These are phyloP conservation scores for Thamnidium elegans DNA, from an alignment of 192 early-diverging fungal genomes.

Conservation along the genomic window DNA sequence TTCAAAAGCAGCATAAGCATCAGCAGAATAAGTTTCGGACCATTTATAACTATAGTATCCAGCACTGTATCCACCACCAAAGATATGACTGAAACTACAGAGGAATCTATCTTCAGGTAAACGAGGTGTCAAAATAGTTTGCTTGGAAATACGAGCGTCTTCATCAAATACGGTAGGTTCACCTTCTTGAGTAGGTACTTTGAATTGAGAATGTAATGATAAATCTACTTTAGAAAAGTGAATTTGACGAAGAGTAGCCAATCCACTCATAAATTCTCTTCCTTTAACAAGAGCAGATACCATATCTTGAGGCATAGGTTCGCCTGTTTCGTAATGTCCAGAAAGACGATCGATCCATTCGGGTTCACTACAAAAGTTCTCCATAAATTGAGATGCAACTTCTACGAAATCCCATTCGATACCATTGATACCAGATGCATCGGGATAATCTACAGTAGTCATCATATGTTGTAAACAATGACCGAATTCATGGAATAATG, in stretches of 20 bases:
- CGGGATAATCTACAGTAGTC: slow-evolving; percentile 55
- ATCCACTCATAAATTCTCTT: slow-evolving; percentile 45
- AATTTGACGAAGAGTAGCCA: slow-evolving; percentile 53
- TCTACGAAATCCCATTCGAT: slow-evolving; percentile 63
- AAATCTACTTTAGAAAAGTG: slow-evolving; percentile 54
- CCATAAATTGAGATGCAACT: slow-evolving; percentile 66
- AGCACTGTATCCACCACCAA: slow-evolving; percentile 55
- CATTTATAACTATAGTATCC: slow-evolving; percentile 68
- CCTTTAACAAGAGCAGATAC: slow-evolving; percentile 45
- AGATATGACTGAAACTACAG: slow-evolving; percentile 60
- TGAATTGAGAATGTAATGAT: slow-evolving; percentile 44
- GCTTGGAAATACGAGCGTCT: slow-evolving; percentile 44
- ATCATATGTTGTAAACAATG: slow-evolving; percentile 61
- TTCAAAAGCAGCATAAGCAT: slow-evolving; percentile 59
- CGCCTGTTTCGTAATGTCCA: slow-evolving; percentile 49
- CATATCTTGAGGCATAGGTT: slow-evolving; percentile 57
- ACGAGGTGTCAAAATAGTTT: slow-evolving; percentile 41
- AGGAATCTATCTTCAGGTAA: slow-evolving; percentile 52
- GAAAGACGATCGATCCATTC: slow-evolving; percentile 49
- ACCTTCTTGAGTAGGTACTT: slow-evolving; percentile 12
- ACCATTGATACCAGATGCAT: slow-evolving; percentile 61
- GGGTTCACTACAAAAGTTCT: slow-evolving; percentile 57
- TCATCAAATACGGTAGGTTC: slow-evolving; percentile 53
- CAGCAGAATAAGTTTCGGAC: slow-evolving; percentile 60
- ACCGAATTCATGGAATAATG: slow-evolving; percentile 64